Percentiles rank a stretch among this genome's conserved stretches.
Conservation (phyloP, 768 basidiomycete species). For the Kwoniella europaea region DNA sequence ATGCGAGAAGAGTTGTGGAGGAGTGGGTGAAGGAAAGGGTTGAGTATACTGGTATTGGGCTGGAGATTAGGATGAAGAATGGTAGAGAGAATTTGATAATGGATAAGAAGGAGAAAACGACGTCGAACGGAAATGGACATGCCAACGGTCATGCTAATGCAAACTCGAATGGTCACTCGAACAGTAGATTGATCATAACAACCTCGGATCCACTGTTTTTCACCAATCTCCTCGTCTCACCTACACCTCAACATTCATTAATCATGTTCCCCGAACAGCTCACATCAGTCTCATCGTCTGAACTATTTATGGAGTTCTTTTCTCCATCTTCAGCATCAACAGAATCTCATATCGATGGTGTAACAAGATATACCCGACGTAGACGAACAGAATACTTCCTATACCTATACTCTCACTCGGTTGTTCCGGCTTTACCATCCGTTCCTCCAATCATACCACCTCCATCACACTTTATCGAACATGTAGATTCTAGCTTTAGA, state of each 20-base stretch:
- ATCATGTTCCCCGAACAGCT: constrained; percentile 39
- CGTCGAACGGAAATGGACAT: constrained; percentile 14
- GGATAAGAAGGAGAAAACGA: constrained; percentile 33
- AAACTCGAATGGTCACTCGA: constrained; percentile 58
- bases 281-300: constrained; percentile 31
- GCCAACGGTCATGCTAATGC: constrained; percentile 33
- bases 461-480: constrained; percentile 19
- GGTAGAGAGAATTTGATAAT: constrained; percentile 1
- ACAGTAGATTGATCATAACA: constrained; percentile 64
- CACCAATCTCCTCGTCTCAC: constrained; percentile 35
- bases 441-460: constrained; percentile 9
- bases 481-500: neutral
- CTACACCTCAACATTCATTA: constrained; percentile 39
- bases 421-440: constrained; percentile 7
- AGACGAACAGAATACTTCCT: constrained; percentile 54
- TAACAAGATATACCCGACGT: constrained; percentile 54
- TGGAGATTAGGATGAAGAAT: constrained; percentile 61
- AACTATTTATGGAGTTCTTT: constrained; percentile 34
- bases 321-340: neutral
- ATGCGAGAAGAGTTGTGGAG: constrained; percentile 44
- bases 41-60: constrained; percentile 55
- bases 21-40: constrained; percentile 52
- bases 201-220: constrained; percentile 48
- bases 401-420: constrained; percentile 54
- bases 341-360: constrained; percentile 19